Conservation (phyloP, 1,284 basidiomycete genomes). For the Naganishia liquefaciens region DNA sequence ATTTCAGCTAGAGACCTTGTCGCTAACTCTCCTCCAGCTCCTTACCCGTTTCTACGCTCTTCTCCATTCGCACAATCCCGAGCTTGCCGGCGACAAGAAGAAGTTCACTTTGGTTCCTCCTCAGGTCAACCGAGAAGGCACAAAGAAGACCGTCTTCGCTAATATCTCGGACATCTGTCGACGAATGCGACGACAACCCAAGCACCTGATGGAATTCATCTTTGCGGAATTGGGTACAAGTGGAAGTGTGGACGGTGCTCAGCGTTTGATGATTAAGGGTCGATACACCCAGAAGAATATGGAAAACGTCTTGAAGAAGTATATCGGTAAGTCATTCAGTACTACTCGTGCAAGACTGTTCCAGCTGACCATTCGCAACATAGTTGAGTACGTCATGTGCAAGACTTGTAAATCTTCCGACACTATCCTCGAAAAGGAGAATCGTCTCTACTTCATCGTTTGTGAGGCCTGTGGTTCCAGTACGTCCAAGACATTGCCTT, state of each 20-base stretch:
- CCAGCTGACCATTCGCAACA: slow-evolving; percentile 19
- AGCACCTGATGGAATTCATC: slow-evolving; percentile 96
- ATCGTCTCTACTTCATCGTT: slow-evolving; percentile 98
- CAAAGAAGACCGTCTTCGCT: slow-evolving; percentile 93
- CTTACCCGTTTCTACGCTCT: slow-evolving; percentile 88
- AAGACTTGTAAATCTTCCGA: slow-evolving; percentile 99
- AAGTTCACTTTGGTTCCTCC: slow-evolving; percentile 98
- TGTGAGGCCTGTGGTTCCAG: slow-evolving; percentile 88
- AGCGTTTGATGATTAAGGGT: slow-evolving; percentile 93
- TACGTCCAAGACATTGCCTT: not conserved
- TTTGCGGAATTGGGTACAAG: slow-evolving; percentile 99
- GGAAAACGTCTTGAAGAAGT: slow-evolving; percentile 93
- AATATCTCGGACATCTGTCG: slow-evolving; percentile 98
- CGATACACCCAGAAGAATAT: slow-evolving; percentile 99
- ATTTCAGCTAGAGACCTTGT: not conserved
- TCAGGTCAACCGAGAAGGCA: slow-evolving; percentile 85
- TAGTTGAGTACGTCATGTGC: slow-evolving; percentile 99
- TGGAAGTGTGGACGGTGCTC: slow-evolving; percentile 89
- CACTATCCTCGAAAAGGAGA: slow-evolving; percentile 93
- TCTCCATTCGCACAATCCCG: slow-evolving; percentile 90
- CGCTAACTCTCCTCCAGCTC: slow-evolving; percentile 60
- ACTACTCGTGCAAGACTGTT: not conserved
- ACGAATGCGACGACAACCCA: slow-evolving; percentile 97
- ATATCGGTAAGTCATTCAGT: slow-evolving; percentile 71
- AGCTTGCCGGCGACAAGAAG: slow-evolving; percentile 83